These are phyloP conservation scores for Salvia hispanica DNA, from an alignment of 257 asterid species.

Conservation along the genomic window DNA sequence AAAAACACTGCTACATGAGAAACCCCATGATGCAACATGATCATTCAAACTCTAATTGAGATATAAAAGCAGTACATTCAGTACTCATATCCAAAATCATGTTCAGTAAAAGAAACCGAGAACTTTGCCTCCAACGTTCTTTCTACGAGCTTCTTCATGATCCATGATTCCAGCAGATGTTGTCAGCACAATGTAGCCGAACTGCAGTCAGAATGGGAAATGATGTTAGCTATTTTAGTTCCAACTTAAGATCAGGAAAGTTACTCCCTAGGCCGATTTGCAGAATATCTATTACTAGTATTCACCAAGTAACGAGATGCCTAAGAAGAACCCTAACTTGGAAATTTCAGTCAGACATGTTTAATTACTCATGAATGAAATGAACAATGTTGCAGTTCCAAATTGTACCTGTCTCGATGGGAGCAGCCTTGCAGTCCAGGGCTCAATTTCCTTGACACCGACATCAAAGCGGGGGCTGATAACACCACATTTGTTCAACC, in stretches of 20 bases:
- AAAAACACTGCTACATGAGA: not conserved
- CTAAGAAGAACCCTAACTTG: no score
- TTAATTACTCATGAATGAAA: not conserved
- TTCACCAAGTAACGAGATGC: no score
- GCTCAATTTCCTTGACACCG: slow-evolving; percentile 44
- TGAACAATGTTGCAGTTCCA: not conserved
- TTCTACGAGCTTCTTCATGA: slow-evolving; percentile 43
- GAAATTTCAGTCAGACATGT: no score
- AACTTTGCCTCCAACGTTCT: slow-evolving; percentile 38
- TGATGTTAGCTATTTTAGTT: not conserved
- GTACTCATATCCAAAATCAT: not conserved
- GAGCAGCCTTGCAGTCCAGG: slow-evolving; percentile 44
- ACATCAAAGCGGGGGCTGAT: slow-evolving; percentile 42
- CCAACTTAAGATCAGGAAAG: not conserved
- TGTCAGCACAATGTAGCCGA: slow-evolving; percentile 37
- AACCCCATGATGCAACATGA: not conserved
- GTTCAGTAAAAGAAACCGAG: slow-evolving; percentile 39
- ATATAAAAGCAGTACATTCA: not conserved
- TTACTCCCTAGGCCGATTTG: no score
- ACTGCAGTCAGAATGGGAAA: slow-evolving; percentile 21
- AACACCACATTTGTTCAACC: slow-evolving; percentile 42
- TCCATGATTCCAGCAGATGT: slow-evolving; percentile 43
- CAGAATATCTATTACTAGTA: no score
- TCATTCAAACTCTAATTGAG: not conserved
- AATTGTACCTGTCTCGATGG: slow-evolving; percentile 40